Conservation (phyloP, 139 green algal species). For the Ettlia oleoabundans region DNA sequence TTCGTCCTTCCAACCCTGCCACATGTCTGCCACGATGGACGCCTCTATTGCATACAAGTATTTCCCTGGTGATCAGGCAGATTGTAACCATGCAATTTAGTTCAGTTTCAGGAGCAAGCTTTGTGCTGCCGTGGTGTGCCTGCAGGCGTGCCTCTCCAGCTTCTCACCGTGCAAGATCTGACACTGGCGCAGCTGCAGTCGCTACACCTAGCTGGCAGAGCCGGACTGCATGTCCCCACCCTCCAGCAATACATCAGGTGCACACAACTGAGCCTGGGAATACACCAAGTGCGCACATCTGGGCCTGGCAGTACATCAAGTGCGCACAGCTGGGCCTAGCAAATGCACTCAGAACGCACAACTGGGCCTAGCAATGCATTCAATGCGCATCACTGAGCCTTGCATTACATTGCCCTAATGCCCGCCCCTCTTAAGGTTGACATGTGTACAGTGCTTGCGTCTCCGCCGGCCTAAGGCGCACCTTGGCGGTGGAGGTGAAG, state of each 20-base stretch:
- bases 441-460: constrained; percentile 31
- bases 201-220: constrained; percentile 39
- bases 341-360: no score
- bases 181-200: constrained; percentile 38
- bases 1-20: neutral
- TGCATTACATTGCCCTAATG: neutral
- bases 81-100: no score
- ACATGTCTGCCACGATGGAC: neutral
- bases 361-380: constrained; percentile 42
- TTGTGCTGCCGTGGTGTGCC: neutral
- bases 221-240: constrained; percentile 44
- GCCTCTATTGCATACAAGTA: no score
- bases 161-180: constrained; percentile 38
- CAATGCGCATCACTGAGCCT: constrained; percentile 24
- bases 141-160: neutral
- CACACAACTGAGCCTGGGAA: neutral
- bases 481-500: constrained; percentile 38
- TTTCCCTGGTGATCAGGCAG: no score
- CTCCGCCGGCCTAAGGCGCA: constrained; percentile 10
- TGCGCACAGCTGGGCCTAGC: no score
- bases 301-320: no score
- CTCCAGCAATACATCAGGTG: constrained; percentile 48
- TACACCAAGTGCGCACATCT: no score
- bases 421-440: no score
- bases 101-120: no score